Evolutionary conservation across 257 asterid genomes (phyloP).

Genomic region (Solanum dulcamara): DNA sequence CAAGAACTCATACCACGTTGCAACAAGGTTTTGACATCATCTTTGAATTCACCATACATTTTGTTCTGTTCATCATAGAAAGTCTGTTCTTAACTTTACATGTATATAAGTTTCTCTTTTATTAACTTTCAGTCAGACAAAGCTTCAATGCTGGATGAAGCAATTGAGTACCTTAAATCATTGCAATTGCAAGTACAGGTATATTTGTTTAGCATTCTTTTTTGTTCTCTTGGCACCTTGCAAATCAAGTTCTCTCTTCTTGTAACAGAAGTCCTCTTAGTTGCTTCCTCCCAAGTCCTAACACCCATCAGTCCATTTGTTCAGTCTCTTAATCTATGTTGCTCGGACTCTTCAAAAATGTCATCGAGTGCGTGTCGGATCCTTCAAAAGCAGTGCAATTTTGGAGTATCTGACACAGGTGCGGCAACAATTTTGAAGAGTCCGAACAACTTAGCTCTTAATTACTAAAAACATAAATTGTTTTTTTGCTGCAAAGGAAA

Average conservation of each 20-base stretch:
- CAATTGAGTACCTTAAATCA: slow-evolving; percentile 43
- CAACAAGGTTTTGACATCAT: slow-evolving; percentile 29
- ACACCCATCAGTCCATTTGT: background rate
- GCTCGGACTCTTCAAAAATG: too few species aligned
- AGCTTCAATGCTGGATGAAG: slow-evolving; percentile 46
- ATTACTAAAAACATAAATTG: background rate
- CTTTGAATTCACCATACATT: background rate
- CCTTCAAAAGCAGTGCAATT: too few species aligned
- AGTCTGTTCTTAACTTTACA: background rate
- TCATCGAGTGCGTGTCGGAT: too few species aligned
- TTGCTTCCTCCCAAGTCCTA: background rate
- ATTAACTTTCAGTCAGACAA: slow-evolving; percentile 31
- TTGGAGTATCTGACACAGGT: too few species aligned
- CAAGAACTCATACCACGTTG: slow-evolving; percentile 41
- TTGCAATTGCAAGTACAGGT: slow-evolving; percentile 44
- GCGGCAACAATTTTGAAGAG: too few species aligned
- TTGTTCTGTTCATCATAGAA: background rate
- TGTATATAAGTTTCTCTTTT: background rate
- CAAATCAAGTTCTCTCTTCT: background rate
- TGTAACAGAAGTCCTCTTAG: background rate
- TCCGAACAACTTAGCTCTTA: too few species aligned
- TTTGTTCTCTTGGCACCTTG: background rate
- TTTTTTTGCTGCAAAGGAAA: background rate
- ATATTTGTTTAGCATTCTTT: background rate
- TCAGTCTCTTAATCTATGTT: too few species aligned